Conservation (phyloP, 805 yeast genomes). For the Candida pini region DNA sequence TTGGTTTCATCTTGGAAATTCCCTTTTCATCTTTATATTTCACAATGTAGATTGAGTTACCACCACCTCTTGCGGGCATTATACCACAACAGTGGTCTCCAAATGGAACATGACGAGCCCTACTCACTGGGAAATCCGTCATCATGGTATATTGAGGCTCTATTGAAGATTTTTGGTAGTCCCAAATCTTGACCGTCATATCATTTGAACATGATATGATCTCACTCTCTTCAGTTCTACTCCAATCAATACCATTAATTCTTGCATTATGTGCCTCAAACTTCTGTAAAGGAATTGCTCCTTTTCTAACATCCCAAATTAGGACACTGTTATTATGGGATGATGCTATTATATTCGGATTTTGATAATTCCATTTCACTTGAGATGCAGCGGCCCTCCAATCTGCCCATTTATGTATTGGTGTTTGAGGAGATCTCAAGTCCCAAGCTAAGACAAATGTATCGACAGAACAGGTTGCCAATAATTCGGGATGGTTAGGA, state of each 20-base stretch:
- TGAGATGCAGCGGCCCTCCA: constrained; percentile 95
- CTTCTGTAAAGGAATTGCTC: constrained; percentile 65
- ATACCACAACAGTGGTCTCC: constrained; percentile 79
- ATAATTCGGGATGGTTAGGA: constrained; percentile 74
- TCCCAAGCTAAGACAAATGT: constrained; percentile 90
- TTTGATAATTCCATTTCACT: constrained; percentile 84
- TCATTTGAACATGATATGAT: constrained; percentile 86
- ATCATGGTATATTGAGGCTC: constrained; percentile 54
- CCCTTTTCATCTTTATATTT: constrained; percentile 37
- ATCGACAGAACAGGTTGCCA: constrained; percentile 93
- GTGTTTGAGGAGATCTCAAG: constrained; percentile 69
- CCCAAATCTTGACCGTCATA: constrained; percentile 79
- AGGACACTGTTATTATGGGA: constrained; percentile 77
- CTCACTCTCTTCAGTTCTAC: constrained; percentile 50
- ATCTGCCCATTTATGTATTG: constrained; percentile 78
- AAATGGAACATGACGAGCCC: constrained; percentile 86
- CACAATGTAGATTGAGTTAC: constrained; percentile 54
- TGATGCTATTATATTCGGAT: constrained; percentile 75
- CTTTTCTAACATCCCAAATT: constrained; percentile 86
- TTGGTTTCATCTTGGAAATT: constrained; percentile 40
- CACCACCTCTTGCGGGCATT: constrained; percentile 88
- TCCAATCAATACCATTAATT: constrained; percentile 85
- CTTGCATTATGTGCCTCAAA: constrained; percentile 77
- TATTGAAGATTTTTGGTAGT: constrained; percentile 37
- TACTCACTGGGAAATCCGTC: constrained; percentile 80